Evolutionary conservation across 208 protist genomes (phyloP).

Genomic region (Novymonas esmeraldas): DNA sequence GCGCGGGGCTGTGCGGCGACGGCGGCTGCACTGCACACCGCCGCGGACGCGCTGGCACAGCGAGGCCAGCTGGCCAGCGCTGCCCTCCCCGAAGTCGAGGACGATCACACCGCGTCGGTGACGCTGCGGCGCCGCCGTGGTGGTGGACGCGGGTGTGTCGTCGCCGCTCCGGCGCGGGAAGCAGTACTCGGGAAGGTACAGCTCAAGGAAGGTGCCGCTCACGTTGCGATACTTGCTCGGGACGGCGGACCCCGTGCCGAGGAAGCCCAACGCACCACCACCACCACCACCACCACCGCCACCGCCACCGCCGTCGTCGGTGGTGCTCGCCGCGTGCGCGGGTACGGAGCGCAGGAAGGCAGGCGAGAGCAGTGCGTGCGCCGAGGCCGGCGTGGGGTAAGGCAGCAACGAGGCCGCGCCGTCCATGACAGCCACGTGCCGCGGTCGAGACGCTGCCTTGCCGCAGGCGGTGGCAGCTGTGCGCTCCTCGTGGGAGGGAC

Average conservation of each 20-base stretch:
- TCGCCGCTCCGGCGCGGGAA: constrained; percentile 4
- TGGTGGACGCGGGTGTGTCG: neutral
- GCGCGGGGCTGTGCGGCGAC: neutral
- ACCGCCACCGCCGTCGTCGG: neutral
- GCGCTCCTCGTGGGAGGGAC: too few species aligned
- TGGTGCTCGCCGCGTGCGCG: neutral
- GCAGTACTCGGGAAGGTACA: constrained; percentile 46
- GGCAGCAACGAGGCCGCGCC: constrained; percentile 32
- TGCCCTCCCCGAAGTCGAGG: constrained; percentile 89
- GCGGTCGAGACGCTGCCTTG: too few species aligned
- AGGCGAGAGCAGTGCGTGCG: constrained; percentile 38
- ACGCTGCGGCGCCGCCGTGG: neutral
- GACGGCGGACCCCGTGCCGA: constrained; percentile 87
- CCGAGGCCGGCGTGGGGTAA: constrained; percentile 47
- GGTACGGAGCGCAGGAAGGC: constrained; percentile 17
- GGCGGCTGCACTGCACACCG: neutral
- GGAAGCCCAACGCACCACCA: constrained; percentile 73
- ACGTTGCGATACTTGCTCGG: constrained; percentile 92
- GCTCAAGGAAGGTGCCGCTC: constrained; percentile 71
- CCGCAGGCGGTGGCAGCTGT: neutral
- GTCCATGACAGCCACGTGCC: constrained; percentile 11
- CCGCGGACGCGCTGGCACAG: constrained; percentile 34
- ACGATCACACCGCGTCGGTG: constrained; percentile 55
- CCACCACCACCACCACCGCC: neutral
- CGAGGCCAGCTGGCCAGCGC: constrained; percentile 62